Conservation (phyloP, 805 yeast genomes). For the Zygoascus flipseniorum region DNA sequence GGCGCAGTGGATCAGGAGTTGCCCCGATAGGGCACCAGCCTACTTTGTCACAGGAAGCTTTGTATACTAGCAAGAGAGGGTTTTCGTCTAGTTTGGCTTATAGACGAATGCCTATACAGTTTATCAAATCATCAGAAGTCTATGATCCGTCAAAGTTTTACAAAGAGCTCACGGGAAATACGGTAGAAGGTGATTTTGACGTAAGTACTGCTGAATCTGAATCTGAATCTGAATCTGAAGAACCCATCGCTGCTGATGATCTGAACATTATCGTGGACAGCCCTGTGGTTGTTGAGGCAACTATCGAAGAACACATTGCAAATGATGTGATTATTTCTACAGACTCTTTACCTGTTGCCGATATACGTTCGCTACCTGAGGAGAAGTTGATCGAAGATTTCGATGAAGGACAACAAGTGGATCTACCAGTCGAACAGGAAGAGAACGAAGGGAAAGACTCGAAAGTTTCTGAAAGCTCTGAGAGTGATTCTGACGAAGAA, state of each 20-base stretch:
- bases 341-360: not conserved
- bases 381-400: no score
- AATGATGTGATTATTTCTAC: not conserved
- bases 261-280: not conserved
- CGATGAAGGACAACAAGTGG: not conserved
- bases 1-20: no score
- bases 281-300: not conserved
- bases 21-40: not conserved
- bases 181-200: no score
- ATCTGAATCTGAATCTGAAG: not conserved
- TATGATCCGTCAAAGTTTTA: not conserved
- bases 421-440: not conserved
- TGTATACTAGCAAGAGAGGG: not conserved
- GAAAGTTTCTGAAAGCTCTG: not conserved
- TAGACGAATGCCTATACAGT: slow-evolving; percentile 6
- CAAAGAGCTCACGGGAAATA: not conserved
- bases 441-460: not conserved
- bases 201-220: not conserved
- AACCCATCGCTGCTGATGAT: not conserved
- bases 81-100: not conserved
- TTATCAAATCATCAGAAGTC: slow-evolving; percentile 2
- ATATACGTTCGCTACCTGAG: slow-evolving; percentile 1
- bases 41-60: not conserved
- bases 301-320: not conserved
- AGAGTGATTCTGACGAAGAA: slow-evolving; percentile 6